Evolutionary conservation across 2,329 filamentous ascomycete genomes (phyloP).

Genomic region (Calonectria hawksworthii): DNA sequence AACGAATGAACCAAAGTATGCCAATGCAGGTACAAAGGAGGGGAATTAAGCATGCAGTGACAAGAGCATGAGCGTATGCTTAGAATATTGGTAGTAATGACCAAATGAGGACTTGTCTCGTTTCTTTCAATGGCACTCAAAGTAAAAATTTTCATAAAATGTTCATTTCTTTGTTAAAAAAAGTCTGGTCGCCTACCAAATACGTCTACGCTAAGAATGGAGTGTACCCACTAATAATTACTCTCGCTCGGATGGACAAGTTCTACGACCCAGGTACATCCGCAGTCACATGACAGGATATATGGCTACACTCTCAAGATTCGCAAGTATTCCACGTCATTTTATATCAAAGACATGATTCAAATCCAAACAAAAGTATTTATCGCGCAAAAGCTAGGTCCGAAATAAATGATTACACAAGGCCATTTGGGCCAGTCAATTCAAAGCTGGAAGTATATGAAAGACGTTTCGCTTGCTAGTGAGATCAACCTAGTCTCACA

Average conservation of each 20-base stretch:
- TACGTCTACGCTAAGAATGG: background rate
- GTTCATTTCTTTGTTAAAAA: background rate
- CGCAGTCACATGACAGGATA: background rate
- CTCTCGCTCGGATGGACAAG: background rate
- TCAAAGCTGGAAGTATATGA: background rate
- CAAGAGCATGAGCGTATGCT: background rate
- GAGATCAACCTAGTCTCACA: background rate
- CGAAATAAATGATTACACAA: conserved; percentile 1
- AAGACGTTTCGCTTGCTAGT: background rate
- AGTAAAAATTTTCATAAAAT: background rate
- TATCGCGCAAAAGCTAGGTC: background rate
- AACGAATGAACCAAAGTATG: background rate
- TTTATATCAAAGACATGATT: background rate
- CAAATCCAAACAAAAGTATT: background rate
- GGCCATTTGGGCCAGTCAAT: conserved; percentile 14
- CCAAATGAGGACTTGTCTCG: background rate
- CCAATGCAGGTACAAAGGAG: background rate
- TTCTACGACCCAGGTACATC: background rate
- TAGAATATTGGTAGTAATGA: background rate
- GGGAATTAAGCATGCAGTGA: background rate
- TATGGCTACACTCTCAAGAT: background rate
- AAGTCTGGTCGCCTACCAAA: background rate
- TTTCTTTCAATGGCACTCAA: background rate
- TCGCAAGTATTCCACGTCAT: background rate
- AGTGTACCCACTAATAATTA: background rate